A percentile compares a stretch with the other conserved stretches of the same genome.
Conservation (phyloP, 2,329 filamentous ascomycete species). For the Aspergillus hiratsukae region DNA sequence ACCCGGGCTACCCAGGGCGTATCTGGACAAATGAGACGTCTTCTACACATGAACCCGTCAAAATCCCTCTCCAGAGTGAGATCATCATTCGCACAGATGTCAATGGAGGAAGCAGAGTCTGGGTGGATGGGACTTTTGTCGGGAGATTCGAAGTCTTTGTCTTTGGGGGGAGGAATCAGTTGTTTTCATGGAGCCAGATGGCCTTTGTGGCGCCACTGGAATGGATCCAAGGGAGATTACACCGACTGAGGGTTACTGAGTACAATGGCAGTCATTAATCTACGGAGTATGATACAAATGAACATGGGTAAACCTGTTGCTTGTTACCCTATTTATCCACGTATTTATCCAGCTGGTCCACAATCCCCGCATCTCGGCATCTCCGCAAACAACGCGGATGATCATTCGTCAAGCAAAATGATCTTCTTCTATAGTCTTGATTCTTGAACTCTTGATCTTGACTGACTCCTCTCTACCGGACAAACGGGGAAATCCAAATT, state of each 20-base stretch:
- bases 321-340: too few species aligned
- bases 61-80: constrained; percentile 28
- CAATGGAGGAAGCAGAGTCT: constrained; percentile 47
- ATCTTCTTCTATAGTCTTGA: too few species aligned
- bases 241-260: constrained; percentile 3
- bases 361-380: too few species aligned
- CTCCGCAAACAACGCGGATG: too few species aligned
- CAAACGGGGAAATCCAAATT: too few species aligned
- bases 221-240: constrained; percentile 8
- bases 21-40: constrained; percentile 50
- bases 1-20: constrained; percentile 46
- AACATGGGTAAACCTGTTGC: too few species aligned
- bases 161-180: constrained; percentile 49
- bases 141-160: constrained; percentile 54
- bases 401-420: too few species aligned
- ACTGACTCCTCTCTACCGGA: too few species aligned
- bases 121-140: constrained; percentile 43
- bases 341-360: too few species aligned
- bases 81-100: constrained; percentile 45
- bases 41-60: constrained; percentile 43
- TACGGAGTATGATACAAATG: too few species aligned
- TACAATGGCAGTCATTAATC: background rate
- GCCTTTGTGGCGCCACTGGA: constrained; percentile 51
- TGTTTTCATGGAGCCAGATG: constrained; percentile 56
- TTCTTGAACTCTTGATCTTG: too few species aligned